Base-by-base conservation (phyloP, 306 rosid genomes). In the Phaseolus lunatus region DNA sequence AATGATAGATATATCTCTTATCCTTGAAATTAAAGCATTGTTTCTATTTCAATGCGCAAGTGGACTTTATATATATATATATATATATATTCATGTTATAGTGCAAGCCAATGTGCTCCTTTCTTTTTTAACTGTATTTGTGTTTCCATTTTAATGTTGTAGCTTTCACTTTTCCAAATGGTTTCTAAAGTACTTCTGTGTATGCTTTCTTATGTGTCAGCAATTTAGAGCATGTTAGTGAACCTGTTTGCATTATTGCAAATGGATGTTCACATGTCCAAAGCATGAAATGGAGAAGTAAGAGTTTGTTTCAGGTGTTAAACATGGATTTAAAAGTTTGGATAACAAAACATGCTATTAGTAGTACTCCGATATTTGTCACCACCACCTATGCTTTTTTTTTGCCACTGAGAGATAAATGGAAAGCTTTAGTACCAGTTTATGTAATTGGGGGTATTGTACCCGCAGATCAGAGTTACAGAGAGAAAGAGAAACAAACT, bases 81-180 rank as follows among this genome's bases (percentile, higher is more conserved):
- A 39, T n/a, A n/a, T n/a, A n/a, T 39, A 13, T 35, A 18, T 47
- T 67, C 47, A 44, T 43, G 10, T 37, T 27, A 57, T 57, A 24
- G 37, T 26, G 23, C 45, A 7, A 44, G 78, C 63, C 63, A 39
- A 39, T 62, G 37, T 76, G 37, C 39, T 67, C 20, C 48, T 59
- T 47, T 68, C 29, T 3, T 31, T 31, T 31, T 31, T 31, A 18
- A 44, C 18, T 58, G 41, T 23, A 22, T 41, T 41, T 49, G 41
- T 50, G 14, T 72, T 64, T 72, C 45, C 33, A 24, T 71, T 71
- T 24, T 62, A 43, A n/a, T 70, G 14, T 26, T 52, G 9, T 70
- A 31, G 33, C 29, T 57, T 49, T 48, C 58, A 50, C 16, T 8
- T 18, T 72, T 41, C 47, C 26, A 78, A 44, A 57, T 33, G 2